These are phyloP conservation scores for Alternaria burnsii DNA, from an alignment of 2,329 filamentous ascomycete genomes.

Conservation along the genomic window DNA sequence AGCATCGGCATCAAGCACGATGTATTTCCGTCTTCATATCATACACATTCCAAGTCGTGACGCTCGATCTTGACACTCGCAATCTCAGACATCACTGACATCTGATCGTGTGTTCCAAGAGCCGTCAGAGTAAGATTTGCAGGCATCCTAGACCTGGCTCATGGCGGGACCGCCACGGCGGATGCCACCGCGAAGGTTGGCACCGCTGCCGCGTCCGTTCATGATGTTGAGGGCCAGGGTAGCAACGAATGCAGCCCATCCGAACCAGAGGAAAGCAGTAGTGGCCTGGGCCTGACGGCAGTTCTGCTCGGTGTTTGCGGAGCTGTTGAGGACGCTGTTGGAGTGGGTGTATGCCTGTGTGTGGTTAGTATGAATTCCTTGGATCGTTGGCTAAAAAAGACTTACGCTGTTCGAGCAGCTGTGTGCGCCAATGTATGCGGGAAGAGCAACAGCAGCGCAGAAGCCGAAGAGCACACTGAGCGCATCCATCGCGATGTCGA, in stretches of 20 bases:
- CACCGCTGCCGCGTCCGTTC: conserved; percentile 58
- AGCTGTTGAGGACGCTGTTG: conserved; percentile 71
- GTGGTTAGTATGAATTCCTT: conserved; percentile 1
- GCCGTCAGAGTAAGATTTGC: conserved; percentile 32
- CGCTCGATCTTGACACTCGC: neutral
- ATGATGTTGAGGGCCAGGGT: conserved; percentile 65
- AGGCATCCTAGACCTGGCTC: conserved; percentile 62
- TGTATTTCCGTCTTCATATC: conserved; percentile 11
- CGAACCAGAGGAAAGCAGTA: conserved; percentile 81
- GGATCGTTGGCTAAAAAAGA: conserved; percentile 11
- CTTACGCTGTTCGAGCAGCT: conserved; percentile 71
- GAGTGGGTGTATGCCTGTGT: conserved; percentile 52
- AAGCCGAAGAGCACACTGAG: conserved; percentile 73
- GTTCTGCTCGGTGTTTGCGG: conserved; percentile 66
- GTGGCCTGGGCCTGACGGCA: conserved; percentile 80
- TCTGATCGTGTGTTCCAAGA: conserved; percentile 41
- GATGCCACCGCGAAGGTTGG: conserved; percentile 58
- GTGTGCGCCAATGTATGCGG: conserved; percentile 72
- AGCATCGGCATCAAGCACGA: conserved; percentile 15
- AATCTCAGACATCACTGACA: conserved; percentile 16
- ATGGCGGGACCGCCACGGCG: conserved; percentile 59
- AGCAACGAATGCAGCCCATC: conserved; percentile 69
- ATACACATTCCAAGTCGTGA: neutral
- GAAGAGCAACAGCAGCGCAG: conserved; percentile 73
- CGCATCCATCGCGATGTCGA: conserved; percentile 65